phyloP scores from a whole-genome alignment of 2,329 filamentous ascomycete genomes.

The Pseudohalonectria lignicola region DNA sequence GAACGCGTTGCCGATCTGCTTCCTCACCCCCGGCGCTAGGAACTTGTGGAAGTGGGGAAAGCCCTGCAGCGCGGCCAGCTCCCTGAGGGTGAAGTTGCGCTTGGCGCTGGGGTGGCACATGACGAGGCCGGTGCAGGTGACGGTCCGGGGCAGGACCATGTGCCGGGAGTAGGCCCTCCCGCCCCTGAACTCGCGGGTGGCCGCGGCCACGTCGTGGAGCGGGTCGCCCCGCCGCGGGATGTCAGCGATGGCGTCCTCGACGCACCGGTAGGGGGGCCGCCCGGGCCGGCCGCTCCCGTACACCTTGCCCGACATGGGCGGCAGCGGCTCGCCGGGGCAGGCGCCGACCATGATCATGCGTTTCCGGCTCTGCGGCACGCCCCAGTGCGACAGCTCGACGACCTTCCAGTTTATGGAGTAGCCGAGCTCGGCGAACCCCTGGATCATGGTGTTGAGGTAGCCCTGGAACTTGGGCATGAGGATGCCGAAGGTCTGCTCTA shows the following conservation, averaged over 20 bases:
- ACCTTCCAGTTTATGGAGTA: constrained; percentile 64
- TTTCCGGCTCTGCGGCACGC: constrained; percentile 34
- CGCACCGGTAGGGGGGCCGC: constrained; percentile 29
- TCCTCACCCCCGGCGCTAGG: constrained; percentile 30
- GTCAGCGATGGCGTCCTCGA: constrained; percentile 26
- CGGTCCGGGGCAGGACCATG: constrained; percentile 39
- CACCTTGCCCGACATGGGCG: constrained; percentile 51
- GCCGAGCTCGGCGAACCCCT: constrained; percentile 50
- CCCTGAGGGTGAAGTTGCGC: constrained; percentile 53
- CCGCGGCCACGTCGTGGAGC: constrained; percentile 26
- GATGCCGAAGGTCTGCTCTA: constrained; percentile 72
- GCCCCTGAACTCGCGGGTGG: constrained; percentile 7
- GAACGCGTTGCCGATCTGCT: constrained; percentile 72
- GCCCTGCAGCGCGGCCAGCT: constrained; percentile 58
- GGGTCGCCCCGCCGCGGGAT: constrained; percentile 15
- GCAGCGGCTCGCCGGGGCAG: constrained; percentile 60
- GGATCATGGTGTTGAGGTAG: constrained; percentile 49
- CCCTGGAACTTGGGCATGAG: constrained; percentile 36
- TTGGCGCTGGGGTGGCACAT: constrained; percentile 56
- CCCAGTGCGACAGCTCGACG: constrained; percentile 39
- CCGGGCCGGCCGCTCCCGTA: constrained; percentile 34
- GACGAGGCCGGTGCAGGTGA: constrained; percentile 53
- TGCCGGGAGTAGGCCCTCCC: neutral
- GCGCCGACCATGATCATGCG: constrained; percentile 46
- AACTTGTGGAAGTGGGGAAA: constrained; percentile 57